Base-by-base conservation (phyloP, 2,329 filamentous ascomycete genomes). In the Aspergillus sp. region DNA sequence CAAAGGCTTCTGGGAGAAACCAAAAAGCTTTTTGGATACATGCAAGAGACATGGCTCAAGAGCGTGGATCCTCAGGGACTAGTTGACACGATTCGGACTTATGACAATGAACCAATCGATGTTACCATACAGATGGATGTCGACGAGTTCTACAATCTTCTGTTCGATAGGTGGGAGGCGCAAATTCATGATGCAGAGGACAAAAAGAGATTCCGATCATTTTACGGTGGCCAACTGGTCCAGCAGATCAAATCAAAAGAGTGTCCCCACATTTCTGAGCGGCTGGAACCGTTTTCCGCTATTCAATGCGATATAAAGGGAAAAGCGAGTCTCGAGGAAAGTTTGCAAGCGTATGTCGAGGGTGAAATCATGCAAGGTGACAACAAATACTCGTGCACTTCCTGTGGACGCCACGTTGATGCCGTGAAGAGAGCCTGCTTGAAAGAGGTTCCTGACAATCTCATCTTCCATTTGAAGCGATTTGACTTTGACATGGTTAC, bases 221-320 rank as follows among this genome's bases (percentile, higher is more conserved):
- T 97, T 58, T 98, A 93, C 59, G 90, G 90, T 0, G 93, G 93
- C 5, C 86, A 91, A 53, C 78, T 95, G 31, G 87, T 97, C 27
- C 90, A 95, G 51, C 93, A 98, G 67, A 88, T 97, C 55, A 93
- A 91, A 65, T 95, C 90, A 0, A 91, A 91, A 58, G 90, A 96
- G 64, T 98, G 93, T 57, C 75, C 87, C 40, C 93, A 98, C 65
- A 86, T 98, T 5, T 98, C 93, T 0, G 90, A 96, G 62, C 78
- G 86, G 11, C 76, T 89, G 2, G 93, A 98, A 62, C 84, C 88
- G 0, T 97, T 97, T 62, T 94, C 90, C 10, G 90, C 91, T 5
- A 90, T 98, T 43, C 90, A 95, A 56, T 94, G 93, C 61, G 90
- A 96, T 56, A 95, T 98, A 59, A 94, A 95, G 64, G 91, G 91